A percentile compares a stretch with the other conserved stretches of the same genome.
These are phyloP conservation scores for Chrysoporthe deuterocubensis DNA, from an alignment of 2,329 filamentous ascomycete genomes.

Conservation along the genomic window DNA sequence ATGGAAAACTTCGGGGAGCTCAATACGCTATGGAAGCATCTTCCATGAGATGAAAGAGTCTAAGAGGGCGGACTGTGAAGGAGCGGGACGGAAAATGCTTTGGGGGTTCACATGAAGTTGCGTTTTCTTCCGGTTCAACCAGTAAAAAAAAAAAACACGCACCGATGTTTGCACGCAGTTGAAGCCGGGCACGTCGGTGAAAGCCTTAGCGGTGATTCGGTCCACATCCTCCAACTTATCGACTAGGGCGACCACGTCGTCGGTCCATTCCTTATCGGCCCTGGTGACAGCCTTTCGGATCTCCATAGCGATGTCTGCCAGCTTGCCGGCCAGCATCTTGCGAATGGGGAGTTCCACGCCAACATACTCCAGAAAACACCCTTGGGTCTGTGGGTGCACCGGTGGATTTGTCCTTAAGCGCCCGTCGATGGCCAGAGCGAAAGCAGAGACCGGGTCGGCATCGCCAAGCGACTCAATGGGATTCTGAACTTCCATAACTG, in stretches of 20 bases:
- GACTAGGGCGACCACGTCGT: conserved; percentile 37
- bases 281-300: conserved; percentile 39
- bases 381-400: conserved; percentile 42
- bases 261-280: conserved; percentile 39
- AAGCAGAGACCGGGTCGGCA: conserved; percentile 39
- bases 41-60: too few relatives aligned
- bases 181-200: conserved; percentile 40
- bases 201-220: conserved; percentile 40
- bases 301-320: conserved; percentile 40
- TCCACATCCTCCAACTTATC: conserved; percentile 40
- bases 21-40: too few relatives aligned
- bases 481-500: conserved; percentile 36
- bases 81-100: too few relatives aligned
- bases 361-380: conserved; percentile 45
- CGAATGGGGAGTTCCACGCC: conserved; percentile 35
- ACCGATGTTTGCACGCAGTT: conserved; percentile 39
- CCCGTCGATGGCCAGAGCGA: conserved; percentile 44
- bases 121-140: not conserved
- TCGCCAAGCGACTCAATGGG: conserved; percentile 35
- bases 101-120: too few relatives aligned
- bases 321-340: conserved; percentile 36
- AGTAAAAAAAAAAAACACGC: not conserved
- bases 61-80: too few relatives aligned
- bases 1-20: too few relatives aligned
- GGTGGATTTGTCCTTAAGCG: conserved; percentile 39